A percentile compares a stretch with the other conserved stretches of the same genome.
phyloP scores from a whole-genome alignment of 2,329 filamentous ascomycete genomes.

The Penicillium glabrum region DNA sequence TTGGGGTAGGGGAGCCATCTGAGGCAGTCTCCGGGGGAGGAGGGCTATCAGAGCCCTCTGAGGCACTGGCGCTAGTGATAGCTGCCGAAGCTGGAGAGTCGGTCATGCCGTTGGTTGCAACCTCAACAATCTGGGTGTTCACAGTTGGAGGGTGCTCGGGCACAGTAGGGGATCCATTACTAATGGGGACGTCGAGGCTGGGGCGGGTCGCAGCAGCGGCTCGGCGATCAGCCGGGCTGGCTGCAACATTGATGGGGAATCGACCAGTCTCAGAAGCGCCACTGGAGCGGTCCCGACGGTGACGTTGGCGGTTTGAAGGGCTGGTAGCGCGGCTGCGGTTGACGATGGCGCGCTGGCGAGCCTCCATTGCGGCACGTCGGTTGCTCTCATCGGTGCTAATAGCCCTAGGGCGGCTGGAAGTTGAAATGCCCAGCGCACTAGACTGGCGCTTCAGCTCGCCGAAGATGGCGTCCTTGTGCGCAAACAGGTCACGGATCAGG shows the following conservation, averaged over 20 bases:
- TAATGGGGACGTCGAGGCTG: constrained; percentile 79
- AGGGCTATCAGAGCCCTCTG: constrained; percentile 28
- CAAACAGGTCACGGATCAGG: constrained; percentile 85
- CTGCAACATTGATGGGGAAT: constrained; percentile 75
- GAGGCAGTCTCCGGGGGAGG: constrained; percentile 28
- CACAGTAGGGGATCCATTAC: constrained; percentile 47
- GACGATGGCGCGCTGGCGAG: constrained; percentile 76
- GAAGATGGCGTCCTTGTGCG: constrained; percentile 93
- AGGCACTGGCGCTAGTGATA: constrained; percentile 21
- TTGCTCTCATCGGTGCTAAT: constrained; percentile 96
- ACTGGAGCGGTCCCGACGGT: constrained; percentile 79
- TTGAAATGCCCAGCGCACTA: constrained; percentile 46
- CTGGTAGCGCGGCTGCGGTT: constrained; percentile 72
- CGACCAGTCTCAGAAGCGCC: constrained; percentile 70
- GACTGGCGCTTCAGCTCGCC: constrained; percentile 82
- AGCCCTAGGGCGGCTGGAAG: constrained; percentile 69
- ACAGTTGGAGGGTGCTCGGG: constrained; percentile 31
- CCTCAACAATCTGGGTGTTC: constrained; percentile 28
- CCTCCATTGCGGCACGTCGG: constrained; percentile 89
- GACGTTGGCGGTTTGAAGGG: constrained; percentile 56
- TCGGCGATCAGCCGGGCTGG: constrained; percentile 54
- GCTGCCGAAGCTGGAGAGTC: constrained; percentile 28
- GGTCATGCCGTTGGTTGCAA: constrained; percentile 45
- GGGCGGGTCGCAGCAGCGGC: constrained; percentile 49
- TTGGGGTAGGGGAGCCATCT: constrained; percentile 37